Base-by-base conservation (phyloP, 805 yeast genomes). In the Maudiozyma bulderi region DNA sequence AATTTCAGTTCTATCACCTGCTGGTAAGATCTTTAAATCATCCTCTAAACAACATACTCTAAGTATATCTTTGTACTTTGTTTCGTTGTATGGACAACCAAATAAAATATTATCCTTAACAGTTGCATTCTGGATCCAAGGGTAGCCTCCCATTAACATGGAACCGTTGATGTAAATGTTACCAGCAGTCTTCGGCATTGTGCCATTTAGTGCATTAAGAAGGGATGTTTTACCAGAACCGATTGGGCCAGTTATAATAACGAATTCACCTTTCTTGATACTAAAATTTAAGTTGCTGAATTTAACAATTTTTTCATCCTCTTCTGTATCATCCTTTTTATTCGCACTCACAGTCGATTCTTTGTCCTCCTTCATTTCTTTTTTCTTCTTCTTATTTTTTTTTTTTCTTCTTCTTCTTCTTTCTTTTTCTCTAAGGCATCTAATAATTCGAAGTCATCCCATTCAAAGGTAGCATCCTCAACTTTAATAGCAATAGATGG, bases 101-200 rank as follows among this genome's bases (percentile, higher is more conserved):
- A 86, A 87, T 11, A 74, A 46, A 47, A 86, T 85, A 59, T 86
- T 86, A 14, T 84, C 88, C 58, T 77, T 76, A 30, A 87, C 80
- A 0, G 95, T 83, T 2, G 85, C 80, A 65, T 86, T 87, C 58
- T 84, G 90, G 40, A 87, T 78, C 95, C 95, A 87, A 14, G 90
- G 91, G 42, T 76, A 75, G 20, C 90, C 86, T 51, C 81, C 77
- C 49, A 71, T 64, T 11, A 74, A 64, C 20, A 76, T 75, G 57
- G 57, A 67, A 1, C 91, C 90, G 53, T 73, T 72, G 6, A 79
- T 69, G 37, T 66, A 64, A 3, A 83, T 70, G 0, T 59, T 47
- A 40, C 95, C 95, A 0, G 57, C 41, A 0, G 65, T 66, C 54
- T 75, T 75, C 14, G 72, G 70, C 87, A 87, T 85, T 39, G 77